Base-by-base conservation (phyloP, 1,139 yeast genomes). In the Zygotorulaspora mrakii region DNA sequence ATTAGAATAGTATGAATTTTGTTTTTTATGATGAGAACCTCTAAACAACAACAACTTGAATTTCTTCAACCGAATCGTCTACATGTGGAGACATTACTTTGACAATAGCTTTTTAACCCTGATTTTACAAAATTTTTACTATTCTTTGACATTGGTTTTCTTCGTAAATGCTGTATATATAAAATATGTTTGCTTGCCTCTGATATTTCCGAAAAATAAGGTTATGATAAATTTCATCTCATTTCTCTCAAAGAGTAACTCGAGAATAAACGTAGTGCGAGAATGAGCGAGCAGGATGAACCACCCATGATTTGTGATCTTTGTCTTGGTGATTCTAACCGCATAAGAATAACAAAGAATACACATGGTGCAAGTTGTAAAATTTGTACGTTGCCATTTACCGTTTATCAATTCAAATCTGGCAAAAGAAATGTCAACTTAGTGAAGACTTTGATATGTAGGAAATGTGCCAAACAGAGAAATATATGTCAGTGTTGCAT, bases 401-500 rank as follows among this genome's bases (percentile, higher is more conserved):
- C 89, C 0, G 80, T 82, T 3, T 88, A 77, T 58, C 72, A 83
- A 47, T 87, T 95, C 94, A 74, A 73, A 36, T 64, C 68, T 7
- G 56, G 64, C 6, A 52, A 58, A 31, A 65, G 69, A 28, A 59
- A 66, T 9, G 59, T 68, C 3, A 66, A 69, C 25, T 42, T 49
- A 35, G 40, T 43, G 12, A 57, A 50, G 39, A 56, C 63, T 4
- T 17, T 55, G 10, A 75, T 87, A 16, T 88, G 98, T 62, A 60
- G 67, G 27, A 79, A 89, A 0, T 91, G 98, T 64, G 81, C 96
- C 1, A 68, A 78, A 31, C 76, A 82, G 34, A 74, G 82, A 48
- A 82, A 85, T 63, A 83, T 95, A 50, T 91, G 98, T 57, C 97
- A 91, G 59, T 66, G 79, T 16, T 91, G 98, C 59, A 74, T 87